phyloP scores from a whole-genome alignment of 208 protist species.

The Angomonas deanei region DNA sequence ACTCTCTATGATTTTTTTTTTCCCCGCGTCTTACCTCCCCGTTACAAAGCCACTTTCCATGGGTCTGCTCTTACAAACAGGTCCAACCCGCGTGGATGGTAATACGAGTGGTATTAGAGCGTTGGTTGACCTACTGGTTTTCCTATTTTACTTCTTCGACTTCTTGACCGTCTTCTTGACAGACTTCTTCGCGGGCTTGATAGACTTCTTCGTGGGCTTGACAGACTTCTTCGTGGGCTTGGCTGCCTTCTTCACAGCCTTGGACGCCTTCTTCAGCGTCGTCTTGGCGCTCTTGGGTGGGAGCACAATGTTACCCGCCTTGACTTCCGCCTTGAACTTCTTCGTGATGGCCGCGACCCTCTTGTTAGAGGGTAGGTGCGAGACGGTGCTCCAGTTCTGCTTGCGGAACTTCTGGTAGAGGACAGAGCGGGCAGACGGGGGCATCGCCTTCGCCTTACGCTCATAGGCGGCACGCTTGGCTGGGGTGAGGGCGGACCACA shows the following conservation, averaged over 20 bases:
- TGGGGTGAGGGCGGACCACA: not conserved
- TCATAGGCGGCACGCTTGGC: not conserved
- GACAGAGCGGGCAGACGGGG: not conserved
- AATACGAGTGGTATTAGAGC: not conserved
- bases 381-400: not conserved
- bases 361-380: not conserved
- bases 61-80: no score
- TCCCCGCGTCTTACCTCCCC: no score
- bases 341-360: not conserved
- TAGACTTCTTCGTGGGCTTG: not conserved
- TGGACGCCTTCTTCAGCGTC: not conserved
- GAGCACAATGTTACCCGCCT: no score
- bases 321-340: not conserved
- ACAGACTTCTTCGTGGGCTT: not conserved
- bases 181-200: not conserved
- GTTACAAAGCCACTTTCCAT: no score
- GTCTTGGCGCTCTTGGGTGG: not conserved
- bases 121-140: no score
- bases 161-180: slow-evolving; percentile 5
- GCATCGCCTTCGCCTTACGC: not conserved
- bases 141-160: slow-evolving; percentile 3
- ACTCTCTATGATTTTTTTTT: not conserved
- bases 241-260: not conserved
- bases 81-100: not conserved
- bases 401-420: not conserved